Evolutionary conservation across 768 basidiomycete genomes (phyloP), one percentile per base, ranked within the genome.

Genomic region (Termitomyces sp.): DNA sequence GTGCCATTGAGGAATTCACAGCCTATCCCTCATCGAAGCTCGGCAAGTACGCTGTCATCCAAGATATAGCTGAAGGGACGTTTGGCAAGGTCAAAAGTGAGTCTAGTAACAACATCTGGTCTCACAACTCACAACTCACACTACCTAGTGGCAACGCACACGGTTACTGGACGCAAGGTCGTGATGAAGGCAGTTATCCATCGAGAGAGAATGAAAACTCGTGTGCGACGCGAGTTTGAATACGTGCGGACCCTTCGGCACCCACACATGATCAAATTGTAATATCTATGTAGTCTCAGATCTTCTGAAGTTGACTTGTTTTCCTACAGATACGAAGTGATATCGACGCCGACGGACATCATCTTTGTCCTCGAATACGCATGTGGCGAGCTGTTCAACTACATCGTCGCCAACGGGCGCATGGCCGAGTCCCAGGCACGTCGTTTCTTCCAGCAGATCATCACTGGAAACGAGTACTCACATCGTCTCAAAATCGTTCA

Each of bases 11-110:
- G 37, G 65, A 65, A 57, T 62, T 68, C 27, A 59, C 62, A 54
- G 62, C 72, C 37, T 83, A 77, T 66, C 76, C 88, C 13, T 77
- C 87, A 9, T 84, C 87, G 16, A 88, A 88, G 76, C 85, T 97
- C 34, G 95, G 96, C 46, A 91, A 95, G 76, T 98, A 98, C 74
- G 89, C 84, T 44, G 85, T 98, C 58, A 83, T 88, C 56, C 75
- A 84, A 58, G 94, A 95, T 63, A 89, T 98, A 59, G 96, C 95
- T 20, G 94, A 95, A 63, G 97, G 97, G 3, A 96, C 93, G 12
- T 99, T 98, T 76, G 97, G 96, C 56, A 98, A 97, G 76, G 97
- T 99, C 71, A 98, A 98, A 81, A 92, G 96, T 97, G 73, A 72
- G 93, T 15, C 18, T 34, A 51, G 22, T 50, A 20, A 55, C 46